Conservation (phyloP, 2,329 filamentous ascomycete species). For the Esteya vermicola region DNA sequence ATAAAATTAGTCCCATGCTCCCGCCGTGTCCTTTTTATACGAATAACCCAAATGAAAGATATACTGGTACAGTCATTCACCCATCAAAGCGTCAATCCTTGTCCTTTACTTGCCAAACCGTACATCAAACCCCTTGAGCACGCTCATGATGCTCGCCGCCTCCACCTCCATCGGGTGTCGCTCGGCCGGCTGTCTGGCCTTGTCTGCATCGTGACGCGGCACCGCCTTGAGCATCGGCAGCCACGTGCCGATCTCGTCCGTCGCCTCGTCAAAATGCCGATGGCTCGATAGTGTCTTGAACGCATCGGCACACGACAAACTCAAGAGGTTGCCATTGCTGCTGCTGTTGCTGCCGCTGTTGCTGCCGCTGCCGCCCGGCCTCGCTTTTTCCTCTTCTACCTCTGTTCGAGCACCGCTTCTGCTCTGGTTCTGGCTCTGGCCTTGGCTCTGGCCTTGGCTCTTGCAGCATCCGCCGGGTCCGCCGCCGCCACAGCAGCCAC, state of each 20-base stretch:
- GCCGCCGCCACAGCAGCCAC: slow-evolving; percentile 48
- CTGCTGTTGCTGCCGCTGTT: too few species aligned
- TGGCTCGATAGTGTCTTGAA: slow-evolving; percentile 69
- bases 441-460: slow-evolving; percentile 10
- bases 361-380: too few species aligned
- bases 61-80: too few species aligned
- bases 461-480: slow-evolving; percentile 52
- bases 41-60: too few species aligned
- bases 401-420: slow-evolving; percentile 11
- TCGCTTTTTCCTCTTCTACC: not conserved
- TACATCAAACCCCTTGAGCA: slow-evolving; percentile 69
- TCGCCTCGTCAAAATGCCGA: slow-evolving; percentile 59
- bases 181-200: slow-evolving; percentile 18
- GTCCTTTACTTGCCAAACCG: slow-evolving; percentile 46
- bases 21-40: too few species aligned
- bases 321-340: slow-evolving; percentile 22
- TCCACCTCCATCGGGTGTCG: slow-evolving; percentile 61
- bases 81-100: too few species aligned
- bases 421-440: not conserved
- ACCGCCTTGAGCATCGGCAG: slow-evolving; percentile 56
- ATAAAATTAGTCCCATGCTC: too few species aligned
- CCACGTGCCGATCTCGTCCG: slow-evolving; percentile 62
- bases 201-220: slow-evolving; percentile 21
- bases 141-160: slow-evolving; percentile 72
- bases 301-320: slow-evolving; percentile 60